These are phyloP conservation scores for Pseudogymnoascus sp. DNA, from an alignment of 2,329 filamentous ascomycete species.

Conservation along the genomic window DNA sequence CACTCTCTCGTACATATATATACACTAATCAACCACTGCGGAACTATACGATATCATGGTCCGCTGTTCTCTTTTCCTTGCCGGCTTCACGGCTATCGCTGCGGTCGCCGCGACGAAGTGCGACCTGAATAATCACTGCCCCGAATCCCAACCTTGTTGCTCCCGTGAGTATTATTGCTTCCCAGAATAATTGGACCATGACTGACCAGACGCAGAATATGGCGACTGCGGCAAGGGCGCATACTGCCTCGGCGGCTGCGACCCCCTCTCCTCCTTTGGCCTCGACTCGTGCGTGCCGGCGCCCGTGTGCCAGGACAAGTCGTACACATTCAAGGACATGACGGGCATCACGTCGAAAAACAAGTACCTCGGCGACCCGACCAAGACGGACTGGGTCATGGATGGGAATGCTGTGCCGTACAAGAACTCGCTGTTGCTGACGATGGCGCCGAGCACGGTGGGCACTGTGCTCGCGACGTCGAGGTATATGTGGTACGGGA, in stretches of 20 bases:
- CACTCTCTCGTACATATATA: background rate
- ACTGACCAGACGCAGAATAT: constrained; percentile 56
- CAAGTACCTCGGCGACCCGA: constrained; percentile 79
- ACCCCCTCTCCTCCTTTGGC: constrained; percentile 73
- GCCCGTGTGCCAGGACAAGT: constrained; percentile 69
- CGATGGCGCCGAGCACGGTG: constrained; percentile 77
- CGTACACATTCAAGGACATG: constrained; percentile 64
- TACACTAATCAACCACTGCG: background rate
- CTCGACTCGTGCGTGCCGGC: constrained; percentile 79
- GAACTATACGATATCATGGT: constrained; percentile 23
- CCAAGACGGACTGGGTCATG: constrained; percentile 76
- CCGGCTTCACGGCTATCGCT: constrained; percentile 20
- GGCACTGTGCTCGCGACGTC: constrained; percentile 77
- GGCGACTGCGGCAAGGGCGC: constrained; percentile 88
- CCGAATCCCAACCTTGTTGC: constrained; percentile 65
- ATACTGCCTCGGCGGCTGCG: constrained; percentile 92
- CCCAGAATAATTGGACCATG: background rate
- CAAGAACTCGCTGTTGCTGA: constrained; percentile 67
- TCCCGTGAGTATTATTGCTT: constrained; percentile 52
- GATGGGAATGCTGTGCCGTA: constrained; percentile 66
- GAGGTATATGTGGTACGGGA: constrained; percentile 97
- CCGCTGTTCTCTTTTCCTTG: constrained; percentile 19
- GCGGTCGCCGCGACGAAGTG: constrained; percentile 31
- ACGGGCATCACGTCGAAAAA: constrained; percentile 62
- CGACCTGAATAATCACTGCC: constrained; percentile 52